A percentile compares a stretch with the other conserved stretches of the same genome.
These are phyloP conservation scores for Macrocystidia cucumis DNA, from an alignment of 1,284 basidiomycete species.

Conservation along the genomic window DNA sequence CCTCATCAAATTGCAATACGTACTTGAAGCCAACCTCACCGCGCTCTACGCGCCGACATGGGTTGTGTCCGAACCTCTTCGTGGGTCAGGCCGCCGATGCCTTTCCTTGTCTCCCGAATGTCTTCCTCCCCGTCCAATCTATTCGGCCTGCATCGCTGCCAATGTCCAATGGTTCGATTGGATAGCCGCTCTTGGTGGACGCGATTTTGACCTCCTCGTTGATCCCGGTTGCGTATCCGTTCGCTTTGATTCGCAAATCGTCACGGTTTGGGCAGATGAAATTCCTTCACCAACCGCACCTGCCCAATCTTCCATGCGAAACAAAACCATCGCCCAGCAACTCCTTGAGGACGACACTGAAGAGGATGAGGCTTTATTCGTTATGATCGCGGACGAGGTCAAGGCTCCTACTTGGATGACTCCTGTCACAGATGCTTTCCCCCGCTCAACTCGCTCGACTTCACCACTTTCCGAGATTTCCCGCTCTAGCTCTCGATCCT, in stretches of 20 bases:
- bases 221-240: constrained; percentile 70
- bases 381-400: constrained; percentile 64
- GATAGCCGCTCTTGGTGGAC: constrained; percentile 57
- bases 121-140: constrained; percentile 61
- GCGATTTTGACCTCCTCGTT: constrained; percentile 70
- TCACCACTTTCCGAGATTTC: constrained; percentile 61
- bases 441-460: constrained; percentile 39
- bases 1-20: constrained; percentile 57
- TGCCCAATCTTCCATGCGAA: background rate
- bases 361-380: constrained; percentile 65
- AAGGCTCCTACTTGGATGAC: constrained; percentile 59
- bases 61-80: constrained; percentile 52
- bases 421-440: constrained; percentile 53
- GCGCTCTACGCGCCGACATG: constrained; percentile 60
- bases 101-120: constrained; percentile 62
- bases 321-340: constrained; percentile 59
- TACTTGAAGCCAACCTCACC: constrained; percentile 64
- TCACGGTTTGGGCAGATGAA: constrained; percentile 62
- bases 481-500: constrained; percentile 68
- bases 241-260: constrained; percentile 39
- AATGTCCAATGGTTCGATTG: constrained; percentile 72
- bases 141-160: constrained; percentile 57
- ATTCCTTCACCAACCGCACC: constrained; percentile 18
- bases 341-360: constrained; percentile 58
- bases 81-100: constrained; percentile 64